phyloP scores from a whole-genome alignment of 2,329 filamentous ascomycete genomes.

The Aspergillus vadensis region DNA sequence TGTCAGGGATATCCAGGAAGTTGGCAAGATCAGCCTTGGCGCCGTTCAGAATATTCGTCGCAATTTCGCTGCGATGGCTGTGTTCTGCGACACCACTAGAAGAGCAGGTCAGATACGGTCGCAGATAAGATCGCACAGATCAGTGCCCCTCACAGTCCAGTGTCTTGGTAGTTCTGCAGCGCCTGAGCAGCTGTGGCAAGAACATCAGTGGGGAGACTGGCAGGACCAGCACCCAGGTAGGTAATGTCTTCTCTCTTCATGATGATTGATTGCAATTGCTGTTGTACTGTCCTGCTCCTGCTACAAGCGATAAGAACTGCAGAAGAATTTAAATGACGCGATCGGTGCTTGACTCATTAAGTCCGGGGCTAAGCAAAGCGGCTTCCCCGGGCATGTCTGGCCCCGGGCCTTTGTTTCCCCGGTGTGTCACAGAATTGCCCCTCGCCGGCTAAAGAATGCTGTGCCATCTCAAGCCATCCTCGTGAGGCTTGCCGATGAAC shows the following conservation, averaged over 20 bases:
- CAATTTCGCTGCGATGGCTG: slow-evolving; percentile 80
- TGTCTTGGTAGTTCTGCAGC: slow-evolving; percentile 78
- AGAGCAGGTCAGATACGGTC: slow-evolving; percentile 5
- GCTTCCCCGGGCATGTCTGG: background rate
- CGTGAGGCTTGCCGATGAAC: no score
- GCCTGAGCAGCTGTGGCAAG: slow-evolving; percentile 75
- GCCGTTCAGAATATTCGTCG: slow-evolving; percentile 75
- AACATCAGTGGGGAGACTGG: slow-evolving; percentile 78
- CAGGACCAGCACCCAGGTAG: slow-evolving; percentile 90
- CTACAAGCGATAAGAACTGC: background rate
- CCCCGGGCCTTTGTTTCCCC: background rate
- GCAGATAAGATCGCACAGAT: background rate
- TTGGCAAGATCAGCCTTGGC: slow-evolving; percentile 72
- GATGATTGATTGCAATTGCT: background rate
- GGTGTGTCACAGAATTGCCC: background rate
- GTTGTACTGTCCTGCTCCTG: background rate
- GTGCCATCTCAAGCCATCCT: background rate
- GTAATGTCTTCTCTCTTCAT: slow-evolving; percentile 74
- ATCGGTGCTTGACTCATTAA: slow-evolving; percentile 4
- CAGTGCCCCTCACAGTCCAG: slow-evolving; percentile 58
- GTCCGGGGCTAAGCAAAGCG: background rate
- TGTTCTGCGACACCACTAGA: slow-evolving; percentile 75
- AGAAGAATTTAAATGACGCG: slow-evolving; percentile 7
- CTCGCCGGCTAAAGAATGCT: background rate
- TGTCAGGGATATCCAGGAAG: slow-evolving; percentile 78